phyloP scores from a whole-genome alignment of 2,329 filamentous ascomycete genomes.

The Colletotrichum aenigma region DNA sequence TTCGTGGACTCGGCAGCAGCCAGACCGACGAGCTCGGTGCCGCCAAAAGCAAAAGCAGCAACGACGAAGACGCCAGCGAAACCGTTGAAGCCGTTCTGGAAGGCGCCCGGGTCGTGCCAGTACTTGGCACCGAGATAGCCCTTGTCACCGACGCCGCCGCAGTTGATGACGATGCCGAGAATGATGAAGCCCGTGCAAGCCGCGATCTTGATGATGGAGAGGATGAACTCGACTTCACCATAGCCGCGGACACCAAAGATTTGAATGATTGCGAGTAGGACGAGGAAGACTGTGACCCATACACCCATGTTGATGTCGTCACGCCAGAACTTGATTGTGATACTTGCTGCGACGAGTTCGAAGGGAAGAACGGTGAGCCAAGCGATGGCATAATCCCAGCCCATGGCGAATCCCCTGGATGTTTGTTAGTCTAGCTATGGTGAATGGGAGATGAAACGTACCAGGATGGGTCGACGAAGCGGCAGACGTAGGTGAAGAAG shows the following conservation, averaged over 20 bases:
- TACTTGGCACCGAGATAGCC: conserved; percentile 25
- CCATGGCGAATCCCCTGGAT: conserved; percentile 55
- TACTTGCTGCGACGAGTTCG: conserved; percentile 72
- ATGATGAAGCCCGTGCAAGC: conserved; percentile 20
- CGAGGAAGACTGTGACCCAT: conserved; percentile 52
- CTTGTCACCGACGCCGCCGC: conserved; percentile 19
- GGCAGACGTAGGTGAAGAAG: conserved; percentile 65
- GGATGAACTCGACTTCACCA: conserved; percentile 63
- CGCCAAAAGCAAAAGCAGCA: conserved; percentile 23
- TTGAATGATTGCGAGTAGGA: conserved; percentile 53
- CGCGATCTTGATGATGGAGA: conserved; percentile 60
- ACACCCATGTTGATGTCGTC: conserved; percentile 54
- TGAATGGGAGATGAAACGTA: background rate
- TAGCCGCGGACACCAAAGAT: conserved; percentile 60
- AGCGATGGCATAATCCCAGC: conserved; percentile 58
- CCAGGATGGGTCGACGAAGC: conserved; percentile 67
- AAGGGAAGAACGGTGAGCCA: conserved; percentile 76
- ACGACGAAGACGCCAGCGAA: conserved; percentile 25
- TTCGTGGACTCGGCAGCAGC: conserved; percentile 26
- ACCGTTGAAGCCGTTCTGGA: conserved; percentile 27
- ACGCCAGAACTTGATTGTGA: conserved; percentile 74
- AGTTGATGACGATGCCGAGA: conserved; percentile 26
- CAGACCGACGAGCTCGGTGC: conserved; percentile 27
- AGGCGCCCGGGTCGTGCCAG: conserved; percentile 25
- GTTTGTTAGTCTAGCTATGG: conserved; percentile 13